phyloP scores from a whole-genome alignment of 2,329 filamentous ascomycete genomes.

The Sporothrix brunneoviolacea region DNA sequence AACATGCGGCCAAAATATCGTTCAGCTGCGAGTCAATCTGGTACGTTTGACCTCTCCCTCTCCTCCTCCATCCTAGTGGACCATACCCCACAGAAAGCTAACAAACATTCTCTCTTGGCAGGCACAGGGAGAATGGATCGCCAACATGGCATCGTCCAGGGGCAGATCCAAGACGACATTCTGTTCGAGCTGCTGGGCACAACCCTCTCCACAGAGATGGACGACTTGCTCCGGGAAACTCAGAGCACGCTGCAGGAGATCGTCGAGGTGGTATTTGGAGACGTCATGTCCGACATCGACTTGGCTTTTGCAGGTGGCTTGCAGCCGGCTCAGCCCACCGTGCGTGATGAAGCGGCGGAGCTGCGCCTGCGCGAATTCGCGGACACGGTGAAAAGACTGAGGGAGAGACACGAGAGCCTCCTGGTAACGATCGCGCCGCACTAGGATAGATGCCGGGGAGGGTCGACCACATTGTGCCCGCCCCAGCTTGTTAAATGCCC shows the following conservation, averaged over 20 bases:
- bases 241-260: background rate
- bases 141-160: background rate
- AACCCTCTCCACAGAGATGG: background rate
- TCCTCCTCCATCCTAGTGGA: background rate
- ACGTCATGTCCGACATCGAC: background rate
- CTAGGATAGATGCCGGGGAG: background rate
- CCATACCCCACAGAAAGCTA: background rate
- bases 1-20: background rate
- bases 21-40: background rate
- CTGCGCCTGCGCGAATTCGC: background rate
- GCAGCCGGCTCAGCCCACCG: background rate
- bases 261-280: background rate
- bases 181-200: background rate
- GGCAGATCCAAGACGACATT: background rate
- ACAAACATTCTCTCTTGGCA: background rate
- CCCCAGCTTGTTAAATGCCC: background rate
- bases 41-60: background rate
- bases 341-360: background rate
- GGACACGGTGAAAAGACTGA: background rate
- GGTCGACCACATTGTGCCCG: background rate
- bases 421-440: background rate
- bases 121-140: background rate
- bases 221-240: background rate
- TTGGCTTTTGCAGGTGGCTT: background rate
- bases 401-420: background rate